phyloP scores from a whole-genome alignment of 805 yeast genomes.

The Saturnispora serradocipensis region DNA sequence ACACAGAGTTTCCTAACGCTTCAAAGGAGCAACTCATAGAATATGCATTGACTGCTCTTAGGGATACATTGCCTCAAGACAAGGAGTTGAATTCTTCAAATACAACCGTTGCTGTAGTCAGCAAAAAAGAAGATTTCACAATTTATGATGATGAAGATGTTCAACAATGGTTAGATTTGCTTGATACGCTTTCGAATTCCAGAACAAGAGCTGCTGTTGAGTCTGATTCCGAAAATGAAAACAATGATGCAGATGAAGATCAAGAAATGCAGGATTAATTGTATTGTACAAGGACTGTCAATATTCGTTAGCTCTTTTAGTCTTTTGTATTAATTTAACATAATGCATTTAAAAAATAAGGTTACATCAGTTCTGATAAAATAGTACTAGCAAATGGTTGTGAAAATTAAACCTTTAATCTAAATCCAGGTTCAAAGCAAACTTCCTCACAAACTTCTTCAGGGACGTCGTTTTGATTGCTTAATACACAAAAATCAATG shows the following conservation, averaged over 20 bases:
- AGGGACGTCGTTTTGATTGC: constrained; percentile 73
- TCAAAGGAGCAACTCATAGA: constrained; percentile 66
- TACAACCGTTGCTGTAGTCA: constrained; percentile 90
- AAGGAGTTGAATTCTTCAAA: constrained; percentile 78
- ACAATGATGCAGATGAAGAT: constrained; percentile 20
- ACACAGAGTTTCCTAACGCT: constrained; percentile 54
- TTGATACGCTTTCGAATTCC: constrained; percentile 56
- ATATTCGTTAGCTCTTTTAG: not conserved
- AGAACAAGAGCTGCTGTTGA: constrained; percentile 36
- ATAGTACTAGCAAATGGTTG: not conserved
- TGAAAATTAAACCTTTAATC: constrained; percentile 23
- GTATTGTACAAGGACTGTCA: not conserved
- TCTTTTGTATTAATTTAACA: not conserved
- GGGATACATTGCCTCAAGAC: constrained; percentile 92
- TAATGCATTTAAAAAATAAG: not conserved
- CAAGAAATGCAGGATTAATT: constrained; percentile 7
- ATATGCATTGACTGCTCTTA: constrained; percentile 80
- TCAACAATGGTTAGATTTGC: constrained; percentile 68
- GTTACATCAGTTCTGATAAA: not conserved
- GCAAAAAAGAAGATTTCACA: constrained; percentile 59
- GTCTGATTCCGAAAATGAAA: constrained; percentile 23
- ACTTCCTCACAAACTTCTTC: constrained; percentile 80
- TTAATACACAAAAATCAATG: constrained; percentile 80
- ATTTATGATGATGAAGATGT: constrained; percentile 83
- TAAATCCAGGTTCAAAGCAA: constrained; percentile 52